Percentiles rank a stretch among this genome's conserved stretches.
Conservation (phyloP, 1,284 basidiomycete species). For the Sporisorium graminicola region DNA sequence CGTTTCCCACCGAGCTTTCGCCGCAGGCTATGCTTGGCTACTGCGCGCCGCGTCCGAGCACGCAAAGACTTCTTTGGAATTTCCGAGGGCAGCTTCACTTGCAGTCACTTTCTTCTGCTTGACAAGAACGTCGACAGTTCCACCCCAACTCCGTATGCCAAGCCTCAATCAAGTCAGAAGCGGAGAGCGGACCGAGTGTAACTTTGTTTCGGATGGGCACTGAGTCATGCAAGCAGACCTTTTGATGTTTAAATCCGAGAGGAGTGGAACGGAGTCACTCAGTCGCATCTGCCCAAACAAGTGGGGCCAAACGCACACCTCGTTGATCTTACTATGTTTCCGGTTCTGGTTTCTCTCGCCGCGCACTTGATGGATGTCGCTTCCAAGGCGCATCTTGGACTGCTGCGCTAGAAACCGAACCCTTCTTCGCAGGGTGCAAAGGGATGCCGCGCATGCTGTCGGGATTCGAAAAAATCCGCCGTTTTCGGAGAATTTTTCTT, state of each 20-base stretch:
- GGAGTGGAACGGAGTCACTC: background rate
- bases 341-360: background rate
- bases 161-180: conserved; percentile 3
- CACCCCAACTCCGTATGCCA: background rate
- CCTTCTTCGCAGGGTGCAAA: background rate
- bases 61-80: background rate
- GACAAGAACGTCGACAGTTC: background rate
- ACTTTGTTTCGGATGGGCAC: background rate
- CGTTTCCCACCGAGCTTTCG: conserved; percentile 24
- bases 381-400: background rate
- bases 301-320: too few relatives aligned
- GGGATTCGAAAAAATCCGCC: conserved; percentile 28
- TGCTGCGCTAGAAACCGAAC: background rate
- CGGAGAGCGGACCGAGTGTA: background rate
- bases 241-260: conserved; percentile 2
- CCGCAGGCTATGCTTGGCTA: conserved; percentile 3
- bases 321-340: background rate
- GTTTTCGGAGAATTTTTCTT: conserved; percentile 23
- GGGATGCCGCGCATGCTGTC: background rate
- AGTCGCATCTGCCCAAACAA: background rate
- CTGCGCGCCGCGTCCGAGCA: background rate
- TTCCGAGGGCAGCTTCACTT: background rate
- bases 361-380: background rate
- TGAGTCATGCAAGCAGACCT: background rate
- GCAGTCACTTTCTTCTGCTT: background rate